Base-by-base conservation (phyloP, 805 yeast genomes). In the Hyphopichia homilentoma region DNA sequence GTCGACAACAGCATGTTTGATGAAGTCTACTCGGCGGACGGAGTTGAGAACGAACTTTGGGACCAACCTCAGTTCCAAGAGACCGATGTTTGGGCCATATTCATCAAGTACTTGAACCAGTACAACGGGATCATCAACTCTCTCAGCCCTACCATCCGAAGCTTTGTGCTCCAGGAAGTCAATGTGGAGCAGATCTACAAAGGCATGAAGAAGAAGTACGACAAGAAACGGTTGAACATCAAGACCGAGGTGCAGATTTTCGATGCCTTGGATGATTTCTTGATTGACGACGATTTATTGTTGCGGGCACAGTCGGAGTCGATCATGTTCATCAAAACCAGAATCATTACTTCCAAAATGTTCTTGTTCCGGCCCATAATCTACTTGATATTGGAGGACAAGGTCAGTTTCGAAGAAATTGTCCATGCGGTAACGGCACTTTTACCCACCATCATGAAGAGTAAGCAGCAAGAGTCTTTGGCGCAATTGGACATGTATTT, bases 111-210 rank as follows among this genome's bases (percentile, higher is more conserved):
- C 34, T 41, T 52, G 33, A 54, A 57, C 38, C 68, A 62, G 40
- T 57, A 62, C 37, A 60, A 63, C 39, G 61, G 64, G 14, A 59
- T 63, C 19, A 54, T 63, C 21, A 56, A 60, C 37, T 57, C 63
- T 4, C 48, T 64, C 25, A 52, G 57, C 32, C 68, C 68, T 0
- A 39, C 38, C 16, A 59, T 63, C 12, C 35, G 67, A 33, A 44
- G 43, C 25, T 59, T 61, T 39, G 58, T 61, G 3, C 33, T 60
- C 8, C 53, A 51, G 36, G 66, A 61, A 34, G 44, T 43, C 5
- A 54, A 62, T 30, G 52, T 52, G 3, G 56, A 50, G 5, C 59
- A 58, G 32, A 48, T 61, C 3, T 54, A 52, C 36, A 38, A 44
- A 16, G 35, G 58, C 9, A 43, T 62, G 23, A 54, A 59, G 31